These are phyloP conservation scores for Aspergillus tanneri DNA, from an alignment of 2,329 filamentous ascomycete genomes.

Conservation along the genomic window DNA sequence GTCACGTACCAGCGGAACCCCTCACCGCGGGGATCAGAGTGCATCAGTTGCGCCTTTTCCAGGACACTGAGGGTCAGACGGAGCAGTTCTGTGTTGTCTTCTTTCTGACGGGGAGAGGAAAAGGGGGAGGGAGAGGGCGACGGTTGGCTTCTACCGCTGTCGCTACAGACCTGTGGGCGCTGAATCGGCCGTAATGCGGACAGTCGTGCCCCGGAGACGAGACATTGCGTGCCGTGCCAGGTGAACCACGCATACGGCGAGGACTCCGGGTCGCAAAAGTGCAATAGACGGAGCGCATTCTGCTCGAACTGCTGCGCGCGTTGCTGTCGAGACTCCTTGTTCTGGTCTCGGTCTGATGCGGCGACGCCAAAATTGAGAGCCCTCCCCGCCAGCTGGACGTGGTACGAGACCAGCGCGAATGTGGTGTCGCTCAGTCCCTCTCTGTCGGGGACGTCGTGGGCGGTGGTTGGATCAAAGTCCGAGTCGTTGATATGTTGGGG, in stretches of 20 bases:
- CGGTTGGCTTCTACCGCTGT: too few relatives aligned
- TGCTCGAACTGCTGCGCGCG: too few relatives aligned
- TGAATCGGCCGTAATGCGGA: constrained; percentile 11
- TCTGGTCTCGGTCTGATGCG: neutral
- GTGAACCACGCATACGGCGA: constrained; percentile 32
- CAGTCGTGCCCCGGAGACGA: constrained; percentile 22
- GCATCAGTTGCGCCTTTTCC: constrained; percentile 28
- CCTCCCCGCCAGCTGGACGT: constrained; percentile 21
- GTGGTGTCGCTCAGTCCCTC: constrained; percentile 31
- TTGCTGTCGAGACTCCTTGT: neutral
- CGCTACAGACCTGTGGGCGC: constrained; percentile 7
- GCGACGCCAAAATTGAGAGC: constrained; percentile 13
- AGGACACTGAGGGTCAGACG: constrained; percentile 18
- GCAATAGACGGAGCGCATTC: constrained; percentile 17
- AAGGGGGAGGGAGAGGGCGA: neutral
- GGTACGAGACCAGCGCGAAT: constrained; percentile 29
- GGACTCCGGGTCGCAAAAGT: constrained; percentile 31
- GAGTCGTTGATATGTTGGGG: constrained; percentile 27
- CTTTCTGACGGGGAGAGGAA: neutral
- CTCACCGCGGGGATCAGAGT: constrained; percentile 30
- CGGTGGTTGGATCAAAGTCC: constrained; percentile 24
- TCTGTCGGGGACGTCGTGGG: constrained; percentile 12
- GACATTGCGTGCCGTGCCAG: constrained; percentile 26
- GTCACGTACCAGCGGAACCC: constrained; percentile 31
- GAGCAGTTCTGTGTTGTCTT: neutral